A percentile compares a stretch with the other conserved stretches of the same genome.
phyloP scores from a whole-genome alignment of 2,329 filamentous ascomycete genomes.

The Paracorniculantispora psalliotae region DNA sequence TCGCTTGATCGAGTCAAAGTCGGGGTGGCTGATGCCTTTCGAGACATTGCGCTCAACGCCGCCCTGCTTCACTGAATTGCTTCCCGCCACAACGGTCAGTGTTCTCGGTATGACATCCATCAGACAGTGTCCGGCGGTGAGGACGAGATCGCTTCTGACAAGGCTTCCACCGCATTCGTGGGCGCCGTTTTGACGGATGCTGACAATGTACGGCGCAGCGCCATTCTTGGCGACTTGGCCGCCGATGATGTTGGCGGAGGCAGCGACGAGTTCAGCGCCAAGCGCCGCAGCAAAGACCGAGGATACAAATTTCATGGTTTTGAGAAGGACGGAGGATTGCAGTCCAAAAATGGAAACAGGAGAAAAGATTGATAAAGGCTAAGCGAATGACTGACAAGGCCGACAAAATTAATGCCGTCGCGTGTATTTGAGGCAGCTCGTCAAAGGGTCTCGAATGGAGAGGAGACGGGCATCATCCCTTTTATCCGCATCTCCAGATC shows the following conservation, averaged over 20 bases:
- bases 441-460: not conserved
- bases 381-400: not conserved
- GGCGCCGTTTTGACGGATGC: not conserved
- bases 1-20: not conserved
- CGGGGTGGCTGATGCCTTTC: not conserved
- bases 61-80: not conserved
- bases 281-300: not conserved
- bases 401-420: not conserved
- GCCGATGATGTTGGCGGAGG: constrained; percentile 3
- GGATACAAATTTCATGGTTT: not conserved
- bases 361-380: not conserved
- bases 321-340: no score
- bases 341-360: no score
- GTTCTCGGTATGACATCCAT: not conserved
- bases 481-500: not conserved
- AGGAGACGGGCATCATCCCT: not conserved
- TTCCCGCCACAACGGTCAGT: not conserved
- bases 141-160: not conserved
- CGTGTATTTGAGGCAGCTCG: not conserved
- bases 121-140: constrained; percentile 7
- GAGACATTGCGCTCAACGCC: constrained; percentile 1
- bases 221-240: not conserved
- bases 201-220: constrained; percentile 2
- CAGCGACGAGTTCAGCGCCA: not conserved
- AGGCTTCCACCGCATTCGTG: constrained; percentile 8